phyloP scores from a whole-genome alignment of 352 stramenopile genomes.

The Aphanomyces astaci region DNA sequence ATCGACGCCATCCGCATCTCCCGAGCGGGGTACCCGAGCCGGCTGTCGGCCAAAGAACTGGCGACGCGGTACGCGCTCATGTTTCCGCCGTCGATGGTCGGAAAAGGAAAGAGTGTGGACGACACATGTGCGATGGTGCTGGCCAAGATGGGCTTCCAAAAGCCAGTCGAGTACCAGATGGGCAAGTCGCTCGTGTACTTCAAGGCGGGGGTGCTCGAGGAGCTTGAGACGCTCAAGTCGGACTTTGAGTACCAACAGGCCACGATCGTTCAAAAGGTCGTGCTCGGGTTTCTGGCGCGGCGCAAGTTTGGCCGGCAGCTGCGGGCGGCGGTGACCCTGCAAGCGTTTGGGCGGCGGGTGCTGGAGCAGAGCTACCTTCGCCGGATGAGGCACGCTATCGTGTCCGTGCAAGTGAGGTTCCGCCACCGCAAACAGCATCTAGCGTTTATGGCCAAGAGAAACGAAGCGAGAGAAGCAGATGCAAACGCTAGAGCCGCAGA shows the following conservation, averaged over 20 bases:
- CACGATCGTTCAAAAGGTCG: conserved; percentile 78
- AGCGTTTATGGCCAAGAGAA: background rate
- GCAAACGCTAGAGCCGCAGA: too few relatives aligned
- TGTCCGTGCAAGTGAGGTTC: conserved; percentile 53
- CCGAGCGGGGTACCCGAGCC: conserved; percentile 84
- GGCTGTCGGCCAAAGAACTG: conserved; percentile 80
- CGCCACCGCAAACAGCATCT: conserved; percentile 2
- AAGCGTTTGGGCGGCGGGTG: conserved; percentile 73
- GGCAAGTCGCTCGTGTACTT: conserved; percentile 95
- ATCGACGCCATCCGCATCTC: conserved; percentile 91
- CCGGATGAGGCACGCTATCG: conserved; percentile 54
- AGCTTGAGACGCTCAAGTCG: conserved; percentile 89
- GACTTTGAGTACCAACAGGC: conserved; percentile 87
- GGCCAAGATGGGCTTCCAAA: conserved; percentile 70
- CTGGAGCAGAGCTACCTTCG: conserved; percentile 67
- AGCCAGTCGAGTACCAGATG: conserved; percentile 83
- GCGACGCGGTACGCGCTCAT: conserved; percentile 82
- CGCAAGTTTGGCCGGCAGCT: conserved; percentile 59
- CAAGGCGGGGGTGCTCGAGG: conserved; percentile 91
- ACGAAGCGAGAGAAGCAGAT: too few relatives aligned
- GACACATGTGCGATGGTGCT: conserved; percentile 80
- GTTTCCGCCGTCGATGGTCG: conserved; percentile 83
- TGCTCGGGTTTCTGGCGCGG: conserved; percentile 70
- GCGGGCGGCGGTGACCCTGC: conserved; percentile 56
- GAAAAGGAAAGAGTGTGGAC: conserved; percentile 28